Percentiles rank a stretch among this genome's conserved stretches.
Evolutionary conservation across 495 filamentous ascomycete species (phyloP).

Genomic region (Aspergillus olivimuriae): DNA sequence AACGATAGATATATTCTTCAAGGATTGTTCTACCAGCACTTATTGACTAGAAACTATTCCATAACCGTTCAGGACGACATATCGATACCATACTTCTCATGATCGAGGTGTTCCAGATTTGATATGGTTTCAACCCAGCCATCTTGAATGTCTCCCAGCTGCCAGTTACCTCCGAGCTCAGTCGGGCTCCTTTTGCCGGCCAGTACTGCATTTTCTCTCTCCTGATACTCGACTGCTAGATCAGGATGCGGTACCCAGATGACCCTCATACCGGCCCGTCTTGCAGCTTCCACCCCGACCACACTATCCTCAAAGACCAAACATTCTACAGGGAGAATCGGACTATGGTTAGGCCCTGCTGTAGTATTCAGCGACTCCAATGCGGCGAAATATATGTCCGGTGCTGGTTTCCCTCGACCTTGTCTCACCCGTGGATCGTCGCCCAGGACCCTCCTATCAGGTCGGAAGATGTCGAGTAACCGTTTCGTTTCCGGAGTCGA

Average conservation of each 20-base stretch:
- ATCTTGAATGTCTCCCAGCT: slow-evolving; percentile 25
- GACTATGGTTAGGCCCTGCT: slow-evolving; percentile 6
- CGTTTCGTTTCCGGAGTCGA: slow-evolving; percentile 8
- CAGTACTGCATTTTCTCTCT: slow-evolving; percentile 24
- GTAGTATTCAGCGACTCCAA: slow-evolving; percentile 24
- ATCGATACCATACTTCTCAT: slow-evolving; percentile 17
- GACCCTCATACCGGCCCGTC: slow-evolving; percentile 40
- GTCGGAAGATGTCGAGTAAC: slow-evolving; percentile 11
- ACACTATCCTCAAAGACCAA: slow-evolving; percentile 42
- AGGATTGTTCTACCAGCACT: too few species aligned
- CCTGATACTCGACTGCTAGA: slow-evolving; percentile 20
- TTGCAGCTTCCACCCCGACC: slow-evolving; percentile 36
- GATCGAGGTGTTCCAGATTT: slow-evolving; percentile 26
- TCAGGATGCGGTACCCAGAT: slow-evolving; percentile 36
- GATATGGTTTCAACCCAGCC: slow-evolving; percentile 29
- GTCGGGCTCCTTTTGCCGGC: slow-evolving; percentile 21
- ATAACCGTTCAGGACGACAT: too few species aligned
- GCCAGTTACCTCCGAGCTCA: slow-evolving; percentile 16
- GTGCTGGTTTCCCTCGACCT: slow-evolving; percentile 28
- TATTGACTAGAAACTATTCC: too few species aligned
- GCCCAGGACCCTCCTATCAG: slow-evolving; percentile 21
- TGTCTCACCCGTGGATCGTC: slow-evolving; percentile 26
- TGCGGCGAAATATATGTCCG: slow-evolving; percentile 34
- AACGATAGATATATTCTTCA: too few species aligned
- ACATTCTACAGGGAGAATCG: slow-evolving; percentile 30